phyloP scores from a whole-genome alignment of 2,329 filamentous ascomycete genomes.

The Dactylellina leptospora region DNA sequence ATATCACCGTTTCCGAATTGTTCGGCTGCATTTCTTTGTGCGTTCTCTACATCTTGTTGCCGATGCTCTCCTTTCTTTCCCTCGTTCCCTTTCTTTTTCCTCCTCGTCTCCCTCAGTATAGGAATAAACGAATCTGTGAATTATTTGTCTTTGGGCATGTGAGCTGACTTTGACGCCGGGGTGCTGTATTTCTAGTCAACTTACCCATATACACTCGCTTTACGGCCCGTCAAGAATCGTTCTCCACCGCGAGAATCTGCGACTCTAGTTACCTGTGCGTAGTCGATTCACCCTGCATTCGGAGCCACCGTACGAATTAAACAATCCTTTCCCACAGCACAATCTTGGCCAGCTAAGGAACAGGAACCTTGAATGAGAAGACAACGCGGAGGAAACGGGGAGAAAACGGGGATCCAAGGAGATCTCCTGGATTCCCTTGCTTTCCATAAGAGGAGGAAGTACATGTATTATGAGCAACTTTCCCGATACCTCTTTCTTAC shows the following conservation, averaged over 20 bases:
- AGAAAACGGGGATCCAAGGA: neutral
- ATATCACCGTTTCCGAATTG: constrained; percentile 31
- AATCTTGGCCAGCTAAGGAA: constrained; percentile 47
- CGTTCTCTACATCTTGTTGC: constrained; percentile 41
- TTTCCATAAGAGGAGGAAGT: too few relatives aligned
- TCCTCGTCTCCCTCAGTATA: too few relatives aligned
- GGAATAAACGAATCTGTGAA: neutral
- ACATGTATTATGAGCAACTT: too few relatives aligned
- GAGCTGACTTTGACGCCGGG: too few relatives aligned
- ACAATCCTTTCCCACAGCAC: constrained; percentile 19
- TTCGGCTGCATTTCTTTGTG: constrained; percentile 35
- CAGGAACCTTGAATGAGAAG: too few relatives aligned
- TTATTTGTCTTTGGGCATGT: too few relatives aligned
- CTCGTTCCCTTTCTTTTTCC: constrained; percentile 3
- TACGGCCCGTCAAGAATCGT: constrained; percentile 33
- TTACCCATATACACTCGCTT: constrained; percentile 50
- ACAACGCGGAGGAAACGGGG: neutral
- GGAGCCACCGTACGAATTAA: constrained; percentile 15
- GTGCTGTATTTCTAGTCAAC: constrained; percentile 35
- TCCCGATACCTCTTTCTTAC: too few relatives aligned
- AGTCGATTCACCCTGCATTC: neutral
- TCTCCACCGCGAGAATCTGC: constrained; percentile 33
- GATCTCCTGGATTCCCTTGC: neutral
- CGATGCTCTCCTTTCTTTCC: constrained; percentile 10
- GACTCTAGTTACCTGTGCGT: constrained; percentile 32